Percentiles rank a stretch among this genome's conserved stretches.
phyloP scores from a whole-genome alignment of 2,329 filamentous ascomycete genomes.

The Ambrosiella cleistominuta region DNA sequence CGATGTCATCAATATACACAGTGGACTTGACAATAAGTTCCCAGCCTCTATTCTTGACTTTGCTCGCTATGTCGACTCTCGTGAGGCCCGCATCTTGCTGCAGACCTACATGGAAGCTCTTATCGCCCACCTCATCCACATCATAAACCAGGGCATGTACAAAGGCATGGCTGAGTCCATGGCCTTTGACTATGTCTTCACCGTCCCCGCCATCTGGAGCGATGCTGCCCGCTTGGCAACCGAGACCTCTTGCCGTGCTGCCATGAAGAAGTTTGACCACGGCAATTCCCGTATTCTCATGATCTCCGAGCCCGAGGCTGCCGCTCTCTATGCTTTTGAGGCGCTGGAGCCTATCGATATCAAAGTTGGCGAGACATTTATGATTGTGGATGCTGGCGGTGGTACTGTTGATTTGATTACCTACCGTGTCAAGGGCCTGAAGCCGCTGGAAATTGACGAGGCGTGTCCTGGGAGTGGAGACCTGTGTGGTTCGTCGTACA shows the following conservation, averaged over 20 bases:
- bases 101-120: slow-evolving; percentile 32
- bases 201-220: slow-evolving; percentile 42
- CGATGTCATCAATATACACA: not conserved
- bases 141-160: slow-evolving; percentile 26
- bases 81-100: slow-evolving; percentile 24
- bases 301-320: slow-evolving; percentile 35
- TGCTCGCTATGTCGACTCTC: not conserved
- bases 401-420: slow-evolving; percentile 37
- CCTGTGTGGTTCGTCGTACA: slow-evolving; percentile 31
- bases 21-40: not conserved
- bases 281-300: slow-evolving; percentile 25
- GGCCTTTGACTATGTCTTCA: slow-evolving; percentile 35
- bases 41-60: not conserved
- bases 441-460: slow-evolving; percentile 30
- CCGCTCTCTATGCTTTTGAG: slow-evolving; percentile 31
- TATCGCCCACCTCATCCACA: slow-evolving; percentile 29
- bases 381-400: slow-evolving; percentile 37
- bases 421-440: slow-evolving; percentile 28
- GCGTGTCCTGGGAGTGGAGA: slow-evolving; percentile 31
- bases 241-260: slow-evolving; percentile 22
- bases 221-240: slow-evolving; percentile 35
- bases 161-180: slow-evolving; percentile 25
- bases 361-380: slow-evolving; percentile 29
- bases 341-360: slow-evolving; percentile 25
- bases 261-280: slow-evolving; percentile 14